Evolutionary conservation across 371 early-diverging fungal species (phyloP), one percentile per base, ranked within the genome.

Genomic region (Syncephalastrum sp.): DNA sequence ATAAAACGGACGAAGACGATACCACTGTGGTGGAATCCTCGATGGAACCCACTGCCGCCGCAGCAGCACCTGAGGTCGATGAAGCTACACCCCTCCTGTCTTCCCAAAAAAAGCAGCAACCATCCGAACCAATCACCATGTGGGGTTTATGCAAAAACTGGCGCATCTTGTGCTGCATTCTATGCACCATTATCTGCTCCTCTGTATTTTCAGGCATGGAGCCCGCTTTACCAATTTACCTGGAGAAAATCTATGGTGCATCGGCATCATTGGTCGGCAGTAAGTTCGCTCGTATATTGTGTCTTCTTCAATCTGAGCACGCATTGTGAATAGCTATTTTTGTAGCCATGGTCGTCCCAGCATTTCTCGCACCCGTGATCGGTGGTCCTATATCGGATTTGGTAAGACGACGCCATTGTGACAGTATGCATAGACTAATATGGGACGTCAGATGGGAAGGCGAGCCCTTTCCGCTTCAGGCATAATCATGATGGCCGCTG

Each of bases 181-280:
- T 84, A 3, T 74, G 83, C 54, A 74, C 78, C 1, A 76, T 72
- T 38, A 73, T 86, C 54, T 82, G 81, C 54, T 75, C 83, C 6
- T 82, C 82, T 53, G 82, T 82, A 10, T 84, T 83, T 59, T 69
- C 83, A 10, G 84, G 84, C 4, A 67, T 87, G 56, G 88, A 87
- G 50, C 87, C 87, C 15, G 82, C 82, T 21, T 66, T 87, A 10
- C 86, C 87, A 1, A 66, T 87, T 45, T 73, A 86, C 56, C 66
- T 87, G 13, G 64, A 70, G 53, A 72, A 77, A 7, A 43, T 61
- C 5, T 76, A 78, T 47, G 56, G 69, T 24, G 77, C 80, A 0
- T 68, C 74, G 5, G 71, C 79, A 7, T 77, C 81, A 5, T 67
- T 72, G 10, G 82, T 86, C 50, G 87, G 89, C 1, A 51, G 70